These are phyloP conservation scores for Diaporthe longicolla DNA, from an alignment of 2,329 filamentous ascomycete species.

Conservation along the genomic window DNA sequence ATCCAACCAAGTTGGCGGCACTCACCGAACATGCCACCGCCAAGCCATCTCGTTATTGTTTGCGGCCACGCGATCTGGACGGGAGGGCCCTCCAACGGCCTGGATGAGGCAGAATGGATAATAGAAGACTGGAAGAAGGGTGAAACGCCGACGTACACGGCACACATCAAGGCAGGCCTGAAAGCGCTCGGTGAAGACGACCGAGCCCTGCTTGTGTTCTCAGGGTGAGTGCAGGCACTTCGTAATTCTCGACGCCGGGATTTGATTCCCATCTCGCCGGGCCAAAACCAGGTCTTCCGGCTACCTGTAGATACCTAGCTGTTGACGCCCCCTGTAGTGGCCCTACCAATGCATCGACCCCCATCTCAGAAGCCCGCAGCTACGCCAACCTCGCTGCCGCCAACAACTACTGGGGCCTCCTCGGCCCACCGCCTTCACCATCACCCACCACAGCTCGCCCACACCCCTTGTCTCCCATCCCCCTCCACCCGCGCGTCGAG, in stretches of 20 bases:
- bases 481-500: constrained; percentile 61
- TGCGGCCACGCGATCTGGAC: constrained; percentile 88
- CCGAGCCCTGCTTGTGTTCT: constrained; percentile 75
- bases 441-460: not conserved
- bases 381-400: constrained; percentile 69
- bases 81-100: constrained; percentile 67
- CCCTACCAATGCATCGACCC: constrained; percentile 71
- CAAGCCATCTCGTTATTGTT: constrained; percentile 78
- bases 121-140: constrained; percentile 83
- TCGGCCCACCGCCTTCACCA: constrained; percentile 44
- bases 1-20: not conserved
- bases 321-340: constrained; percentile 59
- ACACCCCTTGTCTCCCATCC: constrained; percentile 6
- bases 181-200: constrained; percentile 62
- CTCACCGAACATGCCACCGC: constrained; percentile 45
- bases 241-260: not conserved
- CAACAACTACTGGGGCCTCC: constrained; percentile 62
- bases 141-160: constrained; percentile 84
- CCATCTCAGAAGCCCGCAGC: constrained; percentile 72
- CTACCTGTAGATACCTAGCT: not conserved
- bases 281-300: not conserved
- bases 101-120: constrained; percentile 75
- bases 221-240: constrained; percentile 68
- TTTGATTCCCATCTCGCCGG: not conserved
- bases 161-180: constrained; percentile 79